phyloP scores from a whole-genome alignment of 768 basidiomycete species.

The Boletus sensibilis region DNA sequence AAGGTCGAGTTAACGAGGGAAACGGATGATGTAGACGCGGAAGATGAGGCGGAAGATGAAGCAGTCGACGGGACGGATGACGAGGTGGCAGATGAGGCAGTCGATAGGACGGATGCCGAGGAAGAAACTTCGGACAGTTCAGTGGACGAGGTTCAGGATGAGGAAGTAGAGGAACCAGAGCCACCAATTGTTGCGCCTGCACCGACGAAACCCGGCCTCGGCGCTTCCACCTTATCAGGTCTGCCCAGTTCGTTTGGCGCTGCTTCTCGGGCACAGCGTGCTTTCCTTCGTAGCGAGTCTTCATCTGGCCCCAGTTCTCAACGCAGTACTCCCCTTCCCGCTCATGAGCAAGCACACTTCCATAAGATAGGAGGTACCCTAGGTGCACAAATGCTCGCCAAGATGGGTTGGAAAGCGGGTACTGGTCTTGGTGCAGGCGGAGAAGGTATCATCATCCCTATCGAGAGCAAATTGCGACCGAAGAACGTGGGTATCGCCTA shows the following conservation, averaged over 20 bases:
- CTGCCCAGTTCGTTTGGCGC: slow-evolving; percentile 41
- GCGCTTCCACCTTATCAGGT: slow-evolving; percentile 24
- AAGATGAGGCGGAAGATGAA: slow-evolving; percentile 37
- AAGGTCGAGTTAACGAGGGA: slow-evolving; percentile 43
- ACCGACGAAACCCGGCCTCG: slow-evolving; percentile 19
- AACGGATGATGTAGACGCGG: slow-evolving; percentile 37
- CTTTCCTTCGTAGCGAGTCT: slow-evolving; percentile 55
- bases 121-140: slow-evolving; percentile 34
- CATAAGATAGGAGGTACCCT: slow-evolving; percentile 70
- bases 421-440: slow-evolving; percentile 72
- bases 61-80: slow-evolving; percentile 39
- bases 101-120: slow-evolving; percentile 40
- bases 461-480: slow-evolving; percentile 82
- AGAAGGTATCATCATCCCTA: slow-evolving; percentile 83
- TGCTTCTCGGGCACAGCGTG: slow-evolving; percentile 39
- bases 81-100: slow-evolving; percentile 28
- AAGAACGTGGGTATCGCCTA: slow-evolving; percentile 86
- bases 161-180: slow-evolving; percentile 33
- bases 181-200: slow-evolving; percentile 30
- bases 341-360: slow-evolving; percentile 79
- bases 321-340: slow-evolving; percentile 52
- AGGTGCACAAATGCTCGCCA: slow-evolving; percentile 87
- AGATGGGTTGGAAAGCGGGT: slow-evolving; percentile 93
- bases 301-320: slow-evolving; percentile 41
- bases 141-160: slow-evolving; percentile 35